phyloP scores from a whole-genome alignment of 129 eudicot species.

The Logfia minima region DNA sequence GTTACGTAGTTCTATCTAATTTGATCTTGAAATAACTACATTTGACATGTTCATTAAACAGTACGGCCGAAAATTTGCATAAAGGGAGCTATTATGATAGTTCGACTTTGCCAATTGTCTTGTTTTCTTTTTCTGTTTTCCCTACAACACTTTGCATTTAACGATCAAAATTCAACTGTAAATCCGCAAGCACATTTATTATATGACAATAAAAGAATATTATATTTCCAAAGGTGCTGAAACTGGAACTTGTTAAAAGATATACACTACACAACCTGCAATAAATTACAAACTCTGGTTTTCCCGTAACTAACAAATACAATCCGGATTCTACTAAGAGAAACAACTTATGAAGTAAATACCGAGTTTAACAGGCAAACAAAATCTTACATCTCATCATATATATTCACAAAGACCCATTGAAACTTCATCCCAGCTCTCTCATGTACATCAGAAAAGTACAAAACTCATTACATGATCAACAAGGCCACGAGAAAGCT shows the following conservation, averaged over 20 bases:
- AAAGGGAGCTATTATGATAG: no score
- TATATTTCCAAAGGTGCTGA: not conserved
- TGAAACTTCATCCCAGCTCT: not conserved
- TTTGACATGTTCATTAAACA: not conserved
- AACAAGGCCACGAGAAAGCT: not conserved
- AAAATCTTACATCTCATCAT: constrained; percentile 20
- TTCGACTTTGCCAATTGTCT: not conserved
- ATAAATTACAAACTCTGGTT: not conserved
- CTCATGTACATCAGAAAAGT: constrained; percentile 4
- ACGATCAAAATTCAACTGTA: no score
- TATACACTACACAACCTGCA: not conserved
- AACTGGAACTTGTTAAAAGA: not conserved
- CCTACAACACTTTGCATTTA: not conserved
- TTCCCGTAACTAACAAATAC: not conserved
- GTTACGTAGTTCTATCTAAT: no score
- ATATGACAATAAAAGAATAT: no score
- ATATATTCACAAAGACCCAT: constrained; percentile 21
- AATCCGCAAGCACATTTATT: no score
- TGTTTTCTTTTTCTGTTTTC: not conserved
- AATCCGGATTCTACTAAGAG: not conserved
- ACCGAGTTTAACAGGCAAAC: not conserved
- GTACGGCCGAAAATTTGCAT: no score
- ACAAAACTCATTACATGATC: constrained; percentile 4
- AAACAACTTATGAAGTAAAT: not conserved
- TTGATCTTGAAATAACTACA: not conserved